Base-by-base conservation (phyloP, 441 rosid genomes). In the Mallotus japonicus region DNA sequence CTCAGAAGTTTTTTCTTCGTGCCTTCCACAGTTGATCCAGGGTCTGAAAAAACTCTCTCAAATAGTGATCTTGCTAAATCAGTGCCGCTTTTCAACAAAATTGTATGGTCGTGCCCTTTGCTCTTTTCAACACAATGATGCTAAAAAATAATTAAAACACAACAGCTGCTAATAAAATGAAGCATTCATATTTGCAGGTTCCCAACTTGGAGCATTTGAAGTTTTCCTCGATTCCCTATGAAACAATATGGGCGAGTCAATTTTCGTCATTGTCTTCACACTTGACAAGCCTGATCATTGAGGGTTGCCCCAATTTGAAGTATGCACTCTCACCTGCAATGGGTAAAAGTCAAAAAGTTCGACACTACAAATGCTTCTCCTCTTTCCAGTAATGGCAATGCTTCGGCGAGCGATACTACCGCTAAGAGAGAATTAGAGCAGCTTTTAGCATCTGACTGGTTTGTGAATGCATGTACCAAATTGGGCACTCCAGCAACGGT, bases 381-480 rank as follows among this genome's bases (percentile, higher is more conserved):
- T 4, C 75, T 57, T 47, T 70, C 80, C 22, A 75, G 46, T 56
- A 82, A 34, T 63, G 69, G 22, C 3, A 68, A 40, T 57, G 58
- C 71, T 56, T 67, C 34, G 44, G 60, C 19, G 32, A 24, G 69
- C 59, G 75, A 68, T 34, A 77, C 42, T 1, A 78, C 81, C 46
- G 13, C 83, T n/a, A 89, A 66, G 75, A 86, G 76, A 58, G 85
- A 83, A 13, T 51, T 87, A 34, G 89, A 90, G 75, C 87, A 76
- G 63, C 73, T 88, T 12, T 46, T 81, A 86, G 85, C 82, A 22
- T 79, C 80, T 83, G 85, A 87, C 83, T 95, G 95, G 97, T 63
- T 87, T 10, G 32, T n/a, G 16, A 12, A n/a, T n/a, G n/a, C n/a
- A n/a, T n/a, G n/a, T n/a, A n/a, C n/a, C n/a, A n/a, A n/a, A n/a